A percentile compares a stretch with the other conserved stretches of the same genome.
These are phyloP conservation scores for Beauveria sp. DNA, from an alignment of 2,329 filamentous ascomycete genomes.

Conservation along the genomic window DNA sequence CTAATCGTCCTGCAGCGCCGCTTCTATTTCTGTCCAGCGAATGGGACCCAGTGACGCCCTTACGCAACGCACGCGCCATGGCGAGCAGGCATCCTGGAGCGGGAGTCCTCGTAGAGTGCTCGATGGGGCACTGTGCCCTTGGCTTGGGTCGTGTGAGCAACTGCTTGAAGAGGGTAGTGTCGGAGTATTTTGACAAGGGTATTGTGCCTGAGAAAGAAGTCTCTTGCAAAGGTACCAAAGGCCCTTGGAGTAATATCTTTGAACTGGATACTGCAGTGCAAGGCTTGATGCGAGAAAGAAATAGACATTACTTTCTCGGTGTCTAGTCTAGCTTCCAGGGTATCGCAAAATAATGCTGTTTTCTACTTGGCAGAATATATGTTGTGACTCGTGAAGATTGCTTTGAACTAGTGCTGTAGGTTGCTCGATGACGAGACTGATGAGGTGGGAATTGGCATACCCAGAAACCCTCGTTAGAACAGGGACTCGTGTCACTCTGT, in stretches of 20 bases:
- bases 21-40: conserved; percentile 35
- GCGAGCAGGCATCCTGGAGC: conserved; percentile 16
- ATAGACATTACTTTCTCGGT: not conserved
- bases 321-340: not conserved
- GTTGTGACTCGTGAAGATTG: no score
- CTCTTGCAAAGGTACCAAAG: conserved; percentile 15
- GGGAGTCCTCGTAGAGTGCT: conserved; percentile 17
- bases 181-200: conserved; percentile 17
- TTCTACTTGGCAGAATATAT: no score
- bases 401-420: no score
- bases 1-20: conserved; percentile 31
- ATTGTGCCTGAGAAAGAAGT: conserved; percentile 15
- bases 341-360: no score
- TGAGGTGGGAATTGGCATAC: no score
- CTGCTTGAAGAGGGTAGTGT: conserved; percentile 14
- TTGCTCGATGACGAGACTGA: no score
- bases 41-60: conserved; percentile 40
- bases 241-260: conserved; percentile 5
- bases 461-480: no score
- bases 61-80: conserved; percentile 27
- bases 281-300: not conserved
- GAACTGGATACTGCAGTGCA: no score
- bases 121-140: conserved; percentile 16
- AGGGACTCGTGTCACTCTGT: no score
- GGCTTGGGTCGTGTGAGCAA: conserved; percentile 7